Conservation (phyloP, 257 asterid species). For the Penstemon barbatus region DNA sequence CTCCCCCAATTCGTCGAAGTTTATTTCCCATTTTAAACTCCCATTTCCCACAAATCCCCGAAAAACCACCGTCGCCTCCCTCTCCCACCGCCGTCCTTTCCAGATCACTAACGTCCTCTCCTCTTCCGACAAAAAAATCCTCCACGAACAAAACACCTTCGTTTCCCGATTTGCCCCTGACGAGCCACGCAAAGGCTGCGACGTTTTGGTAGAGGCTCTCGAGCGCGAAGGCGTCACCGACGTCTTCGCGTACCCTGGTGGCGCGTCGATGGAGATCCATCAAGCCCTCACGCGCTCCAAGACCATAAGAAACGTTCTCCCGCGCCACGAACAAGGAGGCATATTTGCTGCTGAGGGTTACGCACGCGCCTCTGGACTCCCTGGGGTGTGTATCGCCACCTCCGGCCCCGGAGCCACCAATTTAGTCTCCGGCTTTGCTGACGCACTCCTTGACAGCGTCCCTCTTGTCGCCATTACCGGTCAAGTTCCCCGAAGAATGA, state of each 20-base stretch:
- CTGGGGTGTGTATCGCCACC: conserved; percentile 86
- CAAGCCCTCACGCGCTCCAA: conserved; percentile 78
- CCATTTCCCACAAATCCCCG: conserved; percentile 30
- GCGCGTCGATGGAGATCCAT: conserved; percentile 84
- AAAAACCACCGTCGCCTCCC: conserved; percentile 15
- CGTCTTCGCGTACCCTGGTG: conserved; percentile 87
- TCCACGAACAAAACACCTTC: conserved; percentile 26
- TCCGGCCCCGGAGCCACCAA: conserved; percentile 97
- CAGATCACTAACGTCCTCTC: conserved; percentile 39
- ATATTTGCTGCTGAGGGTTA: conserved; percentile 86
- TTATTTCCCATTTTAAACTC: conserved; percentile 27
- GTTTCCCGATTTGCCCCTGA: conserved; percentile 59
- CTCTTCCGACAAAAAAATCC: conserved; percentile 21
- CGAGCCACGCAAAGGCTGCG: conserved; percentile 76
- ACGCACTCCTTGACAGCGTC: conserved; percentile 65
- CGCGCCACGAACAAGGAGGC: conserved; percentile 92
- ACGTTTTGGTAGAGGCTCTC: conserved; percentile 79
- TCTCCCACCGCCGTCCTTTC: conserved; percentile 35
- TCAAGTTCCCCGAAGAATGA: conserved; percentile 81
- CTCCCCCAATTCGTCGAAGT: conserved; percentile 21
- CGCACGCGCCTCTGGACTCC: conserved; percentile 71
- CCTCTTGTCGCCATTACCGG: conserved; percentile 91
- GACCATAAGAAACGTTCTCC: conserved; percentile 68
- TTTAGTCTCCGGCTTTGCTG: conserved; percentile 75
- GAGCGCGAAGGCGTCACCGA: conserved; percentile 81